phyloP scores from a whole-genome alignment of 192 early-diverging fungal species.

The Coemansia sp. region DNA sequence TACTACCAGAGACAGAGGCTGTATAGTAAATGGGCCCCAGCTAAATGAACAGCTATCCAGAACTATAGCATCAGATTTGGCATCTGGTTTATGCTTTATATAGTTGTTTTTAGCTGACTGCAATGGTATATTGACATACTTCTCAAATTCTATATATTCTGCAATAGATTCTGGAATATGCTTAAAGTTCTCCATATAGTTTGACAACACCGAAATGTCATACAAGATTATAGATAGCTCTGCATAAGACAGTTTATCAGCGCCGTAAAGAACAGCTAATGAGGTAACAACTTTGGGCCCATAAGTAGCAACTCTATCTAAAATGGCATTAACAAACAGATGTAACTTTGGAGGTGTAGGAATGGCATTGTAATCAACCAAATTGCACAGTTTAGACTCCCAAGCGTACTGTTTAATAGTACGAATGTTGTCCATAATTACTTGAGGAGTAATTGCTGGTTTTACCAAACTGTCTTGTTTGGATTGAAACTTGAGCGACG shows the following conservation, averaged over 20 bases:
- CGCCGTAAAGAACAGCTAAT: background rate
- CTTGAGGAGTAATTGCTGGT: background rate
- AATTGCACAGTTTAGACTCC: background rate
- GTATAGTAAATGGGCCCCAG: slow-evolving; percentile 23
- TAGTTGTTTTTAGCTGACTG: too few relatives aligned
- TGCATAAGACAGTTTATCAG: background rate
- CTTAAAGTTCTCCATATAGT: background rate
- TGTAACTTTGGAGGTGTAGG: too few relatives aligned
- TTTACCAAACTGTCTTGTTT: background rate
- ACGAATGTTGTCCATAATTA: background rate
- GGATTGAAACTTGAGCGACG: too few relatives aligned
- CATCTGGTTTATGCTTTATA: too few relatives aligned
- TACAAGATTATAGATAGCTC: background rate
- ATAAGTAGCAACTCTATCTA: background rate
- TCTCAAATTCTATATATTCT: background rate
- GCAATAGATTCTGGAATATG: background rate
- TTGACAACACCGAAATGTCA: background rate
- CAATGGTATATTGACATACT: background rate
- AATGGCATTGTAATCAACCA: background rate
- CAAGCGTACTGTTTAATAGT: slow-evolving; percentile 1
- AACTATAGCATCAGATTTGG: background rate
- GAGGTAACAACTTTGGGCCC: background rate
- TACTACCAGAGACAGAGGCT: slow-evolving; percentile 5
- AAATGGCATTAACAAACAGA: background rate
- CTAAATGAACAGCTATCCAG: slow-evolving; percentile 16